Percentiles rank a stretch among this genome's conserved stretches.
Evolutionary conservation across 2,329 filamentous ascomycete genomes (phyloP).

Genomic region (Claviceps spartinae): DNA sequence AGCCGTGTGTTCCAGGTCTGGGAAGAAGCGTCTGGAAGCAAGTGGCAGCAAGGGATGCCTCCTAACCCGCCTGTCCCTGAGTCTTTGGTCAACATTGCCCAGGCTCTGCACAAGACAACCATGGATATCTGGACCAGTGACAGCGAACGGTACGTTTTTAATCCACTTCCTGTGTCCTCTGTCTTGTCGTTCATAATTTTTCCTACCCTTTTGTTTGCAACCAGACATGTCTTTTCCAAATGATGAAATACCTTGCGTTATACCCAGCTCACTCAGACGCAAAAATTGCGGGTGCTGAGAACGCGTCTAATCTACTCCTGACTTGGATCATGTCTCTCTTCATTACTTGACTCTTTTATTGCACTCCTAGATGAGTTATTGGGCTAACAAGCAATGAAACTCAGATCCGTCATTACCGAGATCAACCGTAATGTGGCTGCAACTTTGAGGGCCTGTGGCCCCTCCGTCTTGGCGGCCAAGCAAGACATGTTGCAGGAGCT

Average conservation of each 20-base stretch:
- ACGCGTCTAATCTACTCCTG: constrained; percentile 41
- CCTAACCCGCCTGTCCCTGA: constrained; percentile 64
- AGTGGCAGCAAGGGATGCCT: constrained; percentile 83
- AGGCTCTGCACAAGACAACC: constrained; percentile 74
- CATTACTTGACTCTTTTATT: constrained; percentile 2
- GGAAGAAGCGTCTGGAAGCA: constrained; percentile 58
- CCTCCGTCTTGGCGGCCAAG: constrained; percentile 63
- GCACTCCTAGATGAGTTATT: background rate
- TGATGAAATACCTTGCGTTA: constrained; percentile 92
- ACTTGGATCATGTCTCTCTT: constrained; percentile 11
- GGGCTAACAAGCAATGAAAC: background rate
- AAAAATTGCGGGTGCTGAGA: constrained; percentile 75
- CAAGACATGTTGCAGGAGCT: constrained; percentile 58
- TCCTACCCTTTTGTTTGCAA: constrained; percentile 1
- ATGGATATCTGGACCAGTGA: constrained; percentile 81
- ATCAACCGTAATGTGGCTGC: constrained; percentile 89
- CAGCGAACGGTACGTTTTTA: constrained; percentile 68
- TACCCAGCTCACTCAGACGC: constrained; percentile 99
- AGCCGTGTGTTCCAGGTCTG: constrained; percentile 80
- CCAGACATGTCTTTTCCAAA: constrained; percentile 20
- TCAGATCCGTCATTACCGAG: constrained; percentile 75
- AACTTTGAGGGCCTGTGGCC: constrained; percentile 81
- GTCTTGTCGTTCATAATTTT: constrained; percentile 5
- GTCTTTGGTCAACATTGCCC: constrained; percentile 72
- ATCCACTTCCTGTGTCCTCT: constrained; percentile 4